Percentiles rank a stretch among this genome's conserved stretches.
Conservation (phyloP, 2,329 filamentous ascomycete species). For the Alternaria panax region DNA sequence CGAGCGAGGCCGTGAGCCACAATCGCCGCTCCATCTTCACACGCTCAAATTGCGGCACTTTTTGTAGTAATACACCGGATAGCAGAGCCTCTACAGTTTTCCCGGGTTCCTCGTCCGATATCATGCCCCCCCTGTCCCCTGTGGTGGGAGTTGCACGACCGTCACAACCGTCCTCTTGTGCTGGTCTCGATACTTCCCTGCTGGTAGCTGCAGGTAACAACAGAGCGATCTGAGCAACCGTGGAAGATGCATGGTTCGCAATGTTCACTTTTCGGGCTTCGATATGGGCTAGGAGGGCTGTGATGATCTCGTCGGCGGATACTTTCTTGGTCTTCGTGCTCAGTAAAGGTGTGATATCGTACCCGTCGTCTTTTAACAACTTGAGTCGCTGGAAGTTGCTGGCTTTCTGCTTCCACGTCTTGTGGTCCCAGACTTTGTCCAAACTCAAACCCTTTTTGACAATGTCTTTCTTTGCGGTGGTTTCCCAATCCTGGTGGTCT, state of each 20-base stretch:
- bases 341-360: conserved; percentile 10
- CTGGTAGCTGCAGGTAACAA: background rate
- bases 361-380: conserved; percentile 21
- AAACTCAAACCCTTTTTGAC: background rate
- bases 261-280: background rate
- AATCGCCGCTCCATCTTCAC: background rate
- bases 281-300: conserved; percentile 7
- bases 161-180: background rate
- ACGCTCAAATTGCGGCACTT: background rate
- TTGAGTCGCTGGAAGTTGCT: conserved; percentile 13
- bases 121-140: background rate
- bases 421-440: conserved; percentile 7
- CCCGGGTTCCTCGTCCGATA: background rate
- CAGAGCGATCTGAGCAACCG: background rate
- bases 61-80: background rate
- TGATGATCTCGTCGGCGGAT: conserved; percentile 4
- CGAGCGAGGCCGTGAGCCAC: background rate
- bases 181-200: background rate
- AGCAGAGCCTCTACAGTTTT: background rate
- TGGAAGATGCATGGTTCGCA: background rate
- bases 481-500: conserved; percentile 3
- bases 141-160: background rate
- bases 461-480: background rate
- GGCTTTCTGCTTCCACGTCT: conserved; percentile 21
- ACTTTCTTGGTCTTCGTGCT: background rate